A percentile compares a stretch with the other conserved stretches of the same genome.
phyloP scores from a whole-genome alignment of 148 eudicot genomes.

The Diospyros kaki region DNA sequence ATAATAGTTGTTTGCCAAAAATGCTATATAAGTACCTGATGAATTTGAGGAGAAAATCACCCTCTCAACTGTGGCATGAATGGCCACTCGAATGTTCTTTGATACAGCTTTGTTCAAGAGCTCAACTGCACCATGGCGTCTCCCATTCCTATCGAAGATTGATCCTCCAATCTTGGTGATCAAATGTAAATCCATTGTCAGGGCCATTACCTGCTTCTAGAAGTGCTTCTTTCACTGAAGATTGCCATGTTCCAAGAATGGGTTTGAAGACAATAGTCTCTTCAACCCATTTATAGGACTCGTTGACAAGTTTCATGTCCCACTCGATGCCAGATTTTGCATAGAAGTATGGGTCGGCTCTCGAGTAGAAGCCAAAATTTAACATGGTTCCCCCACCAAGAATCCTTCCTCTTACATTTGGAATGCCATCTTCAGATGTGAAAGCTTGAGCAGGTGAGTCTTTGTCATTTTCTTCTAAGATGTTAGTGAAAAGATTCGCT shows the following conservation, averaged over 20 bases:
- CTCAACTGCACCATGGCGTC: slow-evolving; percentile 17
- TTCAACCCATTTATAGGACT: slow-evolving; percentile 19
- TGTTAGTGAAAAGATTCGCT: background rate
- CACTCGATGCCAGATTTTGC: background rate
- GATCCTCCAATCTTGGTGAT: slow-evolving; percentile 10
- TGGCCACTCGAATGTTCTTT: slow-evolving; percentile 3
- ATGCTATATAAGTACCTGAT: background rate
- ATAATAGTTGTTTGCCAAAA: background rate
- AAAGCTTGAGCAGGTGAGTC: slow-evolving; percentile 16
- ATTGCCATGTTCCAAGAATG: background rate
- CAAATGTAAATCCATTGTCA: slow-evolving; percentile 11
- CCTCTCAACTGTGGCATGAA: slow-evolving; percentile 16
- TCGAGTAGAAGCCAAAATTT: slow-evolving; percentile 5
- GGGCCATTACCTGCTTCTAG: slow-evolving; percentile 7
- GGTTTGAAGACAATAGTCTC: slow-evolving; percentile 7
- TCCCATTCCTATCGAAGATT: slow-evolving; percentile 14
- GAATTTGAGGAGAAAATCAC: slow-evolving; percentile 9
- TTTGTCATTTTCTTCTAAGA: background rate
- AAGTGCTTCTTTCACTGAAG: slow-evolving; percentile 9
- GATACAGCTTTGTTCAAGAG: slow-evolving; percentile 12
- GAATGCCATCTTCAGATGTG: slow-evolving; percentile 16
- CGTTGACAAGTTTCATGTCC: slow-evolving; percentile 5
- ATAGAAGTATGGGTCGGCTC: slow-evolving; percentile 11
- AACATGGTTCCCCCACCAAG: slow-evolving; percentile 18
- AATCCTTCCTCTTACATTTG: slow-evolving; percentile 5